Base-by-base conservation (phyloP, 495 filamentous ascomycete species). In the Aspergillus steynii region DNA sequence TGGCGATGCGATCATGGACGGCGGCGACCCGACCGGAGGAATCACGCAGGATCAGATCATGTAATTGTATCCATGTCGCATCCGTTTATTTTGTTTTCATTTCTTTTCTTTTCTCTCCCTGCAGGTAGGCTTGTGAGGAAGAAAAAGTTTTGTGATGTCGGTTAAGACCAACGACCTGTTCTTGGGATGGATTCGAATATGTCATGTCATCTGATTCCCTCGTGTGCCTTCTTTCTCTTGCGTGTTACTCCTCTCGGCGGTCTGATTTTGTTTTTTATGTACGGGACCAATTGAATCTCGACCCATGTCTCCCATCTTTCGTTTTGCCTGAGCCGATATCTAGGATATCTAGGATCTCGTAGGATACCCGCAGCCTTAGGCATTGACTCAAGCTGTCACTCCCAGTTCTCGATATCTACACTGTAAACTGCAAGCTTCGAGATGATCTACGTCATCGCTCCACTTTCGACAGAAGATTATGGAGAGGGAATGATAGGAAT, bases 1-100 rank as follows among this genome's bases (percentile, higher is more conserved):
- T 31, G 82, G 74, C 20, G 91, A 93, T 66, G 82, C 79, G 3
- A 42, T 32, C 63, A 96, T 95, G 90, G 92, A 97, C 65, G 90
- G 85, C 32, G 66, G 71, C 26, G 88, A 95, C 65, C 78, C 84
- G n/a, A 86, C 90, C 25, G 86, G 80, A 55, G 85, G 83, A 60
- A 73, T 97, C 66, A 96, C 92, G 3, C 95, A 99, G 73, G 95
- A 97, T 68, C 94, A 99, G 81, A 97, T 99, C 76, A 96, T 97
- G 94, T 99, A 85, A 77, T 66, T 59, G 59, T 69, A 61, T 45
- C 55, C 20, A 55, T 37, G 53, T 55, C 28, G 28, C n/a, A 9
- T 25, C 31, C 31, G 9, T 55, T 55, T 37, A 8, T 12, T 37
- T 34, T 37, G 8, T 26, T 9, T 47, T 54, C 29, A 14, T 12